phyloP scores from a whole-genome alignment of 371 early-diverging fungal genomes.

The Saksenaea oblongispora region DNA sequence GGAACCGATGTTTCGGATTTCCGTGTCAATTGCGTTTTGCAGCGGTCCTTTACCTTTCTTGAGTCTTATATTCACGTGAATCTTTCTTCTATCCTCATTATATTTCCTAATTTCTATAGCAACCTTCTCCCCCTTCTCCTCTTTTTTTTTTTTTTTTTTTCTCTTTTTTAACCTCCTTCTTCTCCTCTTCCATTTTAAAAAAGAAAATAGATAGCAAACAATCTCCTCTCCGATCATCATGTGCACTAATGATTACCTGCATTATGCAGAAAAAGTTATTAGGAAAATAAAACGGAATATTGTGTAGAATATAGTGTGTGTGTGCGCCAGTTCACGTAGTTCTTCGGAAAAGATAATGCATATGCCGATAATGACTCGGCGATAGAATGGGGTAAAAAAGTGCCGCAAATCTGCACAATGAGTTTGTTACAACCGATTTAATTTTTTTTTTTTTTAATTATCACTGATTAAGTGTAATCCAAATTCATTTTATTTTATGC shows the following conservation, averaged over 20 bases:
- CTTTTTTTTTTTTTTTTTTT: constrained; percentile 7
- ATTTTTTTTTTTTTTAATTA: neutral
- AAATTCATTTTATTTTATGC: neutral
- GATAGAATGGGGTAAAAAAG: neutral
- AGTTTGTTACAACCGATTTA: neutral
- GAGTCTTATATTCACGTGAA: neutral
- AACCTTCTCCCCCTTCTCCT: neutral
- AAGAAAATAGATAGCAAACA: constrained; percentile 27
- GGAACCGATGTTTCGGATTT: neutral
- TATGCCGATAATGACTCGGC: neutral
- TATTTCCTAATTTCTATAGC: too few relatives aligned
- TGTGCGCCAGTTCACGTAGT: neutral
- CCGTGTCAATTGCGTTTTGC: constrained; percentile 10
- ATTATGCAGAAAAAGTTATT: neutral
- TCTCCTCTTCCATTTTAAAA: constrained; percentile 53
- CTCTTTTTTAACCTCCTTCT: neutral
- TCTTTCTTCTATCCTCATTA: too few relatives aligned
- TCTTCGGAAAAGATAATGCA: neutral
- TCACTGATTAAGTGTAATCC: neutral
- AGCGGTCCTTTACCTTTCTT: constrained; percentile 6
- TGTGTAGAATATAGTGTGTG: neutral
- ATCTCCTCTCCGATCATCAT: constrained; percentile 6
- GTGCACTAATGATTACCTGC: neutral
- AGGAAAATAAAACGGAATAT: neutral
- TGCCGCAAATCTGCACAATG: neutral